Percentiles rank a stretch among this genome's conserved stretches.
These are phyloP conservation scores for Capsella rubella DNA, from an alignment of 441 rosid species.

Conservation along the genomic window DNA sequence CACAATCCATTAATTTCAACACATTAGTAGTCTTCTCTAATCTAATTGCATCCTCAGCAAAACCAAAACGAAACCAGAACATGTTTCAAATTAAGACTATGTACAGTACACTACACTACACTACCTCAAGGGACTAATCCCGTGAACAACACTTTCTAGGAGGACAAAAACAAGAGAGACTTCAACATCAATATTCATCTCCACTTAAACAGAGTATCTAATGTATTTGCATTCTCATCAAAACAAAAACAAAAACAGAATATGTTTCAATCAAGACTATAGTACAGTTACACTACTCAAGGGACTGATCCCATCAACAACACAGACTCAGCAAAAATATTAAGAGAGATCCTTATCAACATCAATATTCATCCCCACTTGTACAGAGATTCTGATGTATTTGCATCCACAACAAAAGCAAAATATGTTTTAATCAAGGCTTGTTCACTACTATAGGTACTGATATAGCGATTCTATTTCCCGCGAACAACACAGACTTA, in stretches of 20 bases:
- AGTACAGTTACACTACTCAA: not conserved
- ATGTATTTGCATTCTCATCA: no score
- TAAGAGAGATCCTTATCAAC: not conserved
- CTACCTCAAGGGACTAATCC: no score
- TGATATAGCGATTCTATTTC: not conserved
- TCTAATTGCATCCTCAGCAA: not conserved
- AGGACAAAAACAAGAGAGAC: no score
- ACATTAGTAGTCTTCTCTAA: not conserved
- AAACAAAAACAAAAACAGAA: no score
- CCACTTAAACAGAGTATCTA: no score
- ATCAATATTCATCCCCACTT: not conserved
- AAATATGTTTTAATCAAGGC: not conserved
- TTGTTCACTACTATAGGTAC: not conserved
- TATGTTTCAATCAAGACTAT: no score
- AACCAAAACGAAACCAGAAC: not conserved
- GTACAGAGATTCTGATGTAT: not conserved
- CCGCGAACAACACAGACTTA: not conserved
- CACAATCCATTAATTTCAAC: not conserved
- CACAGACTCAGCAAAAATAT: not conserved
- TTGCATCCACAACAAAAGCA: not conserved
- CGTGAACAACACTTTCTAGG: no score
- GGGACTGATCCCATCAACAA: not conserved
- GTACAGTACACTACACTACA: no score
- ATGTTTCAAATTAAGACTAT: not conserved
- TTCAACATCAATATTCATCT: no score